Percentiles rank a stretch among this genome's conserved stretches.
Conservation (phyloP, 2,329 filamentous ascomycete species). For the Aspergillus tamarii region DNA sequence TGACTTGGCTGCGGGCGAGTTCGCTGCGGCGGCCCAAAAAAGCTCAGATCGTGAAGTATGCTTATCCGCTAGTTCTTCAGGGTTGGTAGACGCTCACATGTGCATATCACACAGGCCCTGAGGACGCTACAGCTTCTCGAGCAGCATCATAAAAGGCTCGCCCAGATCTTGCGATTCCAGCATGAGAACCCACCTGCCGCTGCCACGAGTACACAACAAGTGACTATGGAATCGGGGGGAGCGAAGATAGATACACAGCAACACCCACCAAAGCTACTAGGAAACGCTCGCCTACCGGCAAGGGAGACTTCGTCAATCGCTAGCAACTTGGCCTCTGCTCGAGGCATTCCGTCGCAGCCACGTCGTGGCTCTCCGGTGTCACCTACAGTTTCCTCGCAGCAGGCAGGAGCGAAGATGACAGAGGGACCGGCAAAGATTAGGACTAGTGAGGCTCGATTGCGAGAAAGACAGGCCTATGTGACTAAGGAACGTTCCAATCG, state of each 20-base stretch:
- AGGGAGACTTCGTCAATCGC: conserved; percentile 84
- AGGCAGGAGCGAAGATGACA: conserved; percentile 71
- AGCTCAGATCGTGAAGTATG: conserved; percentile 65
- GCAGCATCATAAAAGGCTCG: conserved; percentile 81
- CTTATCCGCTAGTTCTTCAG: conserved; percentile 7
- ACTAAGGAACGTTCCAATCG: conserved; percentile 32
- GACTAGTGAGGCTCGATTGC: conserved; percentile 34
- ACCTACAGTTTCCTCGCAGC: conserved; percentile 73
- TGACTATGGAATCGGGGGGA: conserved; percentile 22
- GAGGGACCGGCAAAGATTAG: conserved; percentile 51
- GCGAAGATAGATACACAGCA: conserved; percentile 37
- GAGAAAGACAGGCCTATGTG: conserved; percentile 22
- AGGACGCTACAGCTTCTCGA: conserved; percentile 84
- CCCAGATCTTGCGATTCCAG: conserved; percentile 76
- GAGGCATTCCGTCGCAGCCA: conserved; percentile 68
- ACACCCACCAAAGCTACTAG: conserved; percentile 43
- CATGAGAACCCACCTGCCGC: conserved; percentile 52
- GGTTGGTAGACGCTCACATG: background rate
- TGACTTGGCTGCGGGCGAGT: conserved; percentile 83
- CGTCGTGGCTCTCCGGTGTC: conserved; percentile 67
- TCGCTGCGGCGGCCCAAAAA: conserved; percentile 75
- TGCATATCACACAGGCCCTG: conserved; percentile 64
- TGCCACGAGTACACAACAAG: conserved; percentile 22
- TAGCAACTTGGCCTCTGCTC: conserved; percentile 81
- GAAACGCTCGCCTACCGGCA: conserved; percentile 52